Base-by-base conservation (phyloP, 75 land plant genomes). In the Ceratopteris richardii region DNA sequence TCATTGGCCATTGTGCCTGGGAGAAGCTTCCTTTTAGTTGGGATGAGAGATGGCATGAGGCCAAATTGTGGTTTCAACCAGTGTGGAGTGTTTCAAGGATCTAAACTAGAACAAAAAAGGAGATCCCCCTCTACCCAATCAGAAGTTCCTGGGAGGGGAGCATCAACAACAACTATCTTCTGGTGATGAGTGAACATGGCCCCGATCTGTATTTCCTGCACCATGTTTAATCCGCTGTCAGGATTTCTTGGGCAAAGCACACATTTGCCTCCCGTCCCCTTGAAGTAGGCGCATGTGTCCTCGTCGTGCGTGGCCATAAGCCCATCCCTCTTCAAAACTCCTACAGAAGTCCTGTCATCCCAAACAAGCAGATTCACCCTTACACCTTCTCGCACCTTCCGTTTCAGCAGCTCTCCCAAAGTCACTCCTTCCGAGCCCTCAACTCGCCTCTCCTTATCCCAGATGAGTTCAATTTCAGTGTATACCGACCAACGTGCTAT, bases 141-240 rank as follows among this genome's bases (percentile, higher is more conserved):
- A 43, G 46, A 57, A 20, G 69, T 56, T 52, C 24, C 67, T 0
- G 93, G 93, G 61, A 87, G 48, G 28, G 75, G 81, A 36, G 72
- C 69, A 53, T 90, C 96, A 57, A 90, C 93, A 22, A 83, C 81
- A 18, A 90, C 72, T 61, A 78, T 73, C 72, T 90, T 90, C 79
- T 90, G 96, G 47, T 90, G 96, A 51, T 90, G 96, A 55, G 93
- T 90, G 57, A 90, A 87, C 96, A 90, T 83, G 42, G 85, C 75
- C 24, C 89, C 75, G 18, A 87, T 84, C 57, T 75, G 71, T 16
- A 90, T 39, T 22, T 88, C 88, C 63, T 90, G 85, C 40, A 90
- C 62, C 16, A 90, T 9, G 60, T 93, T 87, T 22, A 77, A 70
- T 23, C 88, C 92, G 66, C 79, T 65, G 61, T 90, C 96, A 4